Evolutionary conservation across 306 rosid species (phyloP).

Genomic region (Pyrus bretschneideri): DNA sequence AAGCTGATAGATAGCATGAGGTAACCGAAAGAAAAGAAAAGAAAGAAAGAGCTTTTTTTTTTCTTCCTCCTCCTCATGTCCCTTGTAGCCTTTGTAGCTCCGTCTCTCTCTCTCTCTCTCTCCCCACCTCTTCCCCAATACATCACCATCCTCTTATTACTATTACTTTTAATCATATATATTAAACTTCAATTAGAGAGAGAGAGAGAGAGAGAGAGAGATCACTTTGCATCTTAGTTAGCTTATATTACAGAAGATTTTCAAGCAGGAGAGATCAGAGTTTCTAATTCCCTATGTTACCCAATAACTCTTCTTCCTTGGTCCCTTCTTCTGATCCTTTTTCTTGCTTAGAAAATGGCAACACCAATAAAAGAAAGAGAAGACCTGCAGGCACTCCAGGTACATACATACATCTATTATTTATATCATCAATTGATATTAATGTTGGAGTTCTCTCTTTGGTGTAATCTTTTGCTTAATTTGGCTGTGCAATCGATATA

Average conservation of each 20-base stretch:
- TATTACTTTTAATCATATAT: not conserved
- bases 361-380: constrained; percentile 67
- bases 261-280: not conserved
- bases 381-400: constrained; percentile 99
- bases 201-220: not conserved
- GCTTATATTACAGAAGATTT: not conserved
- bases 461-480: not conserved
- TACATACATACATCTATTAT: constrained; percentile 1
- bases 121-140: not conserved
- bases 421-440: not conserved
- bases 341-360: constrained; percentile 58
- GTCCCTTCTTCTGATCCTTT: constrained; percentile 70
- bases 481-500: not conserved
- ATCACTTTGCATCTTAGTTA: not conserved
- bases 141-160: not conserved
- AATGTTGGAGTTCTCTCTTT: not conserved
- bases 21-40: constrained; percentile 43
- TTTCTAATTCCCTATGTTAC: constrained; percentile 38
- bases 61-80: not conserved
- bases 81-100: constrained; percentile 15
- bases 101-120: not conserved
- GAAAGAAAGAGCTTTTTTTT: constrained; percentile 20
- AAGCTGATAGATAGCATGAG: constrained; percentile 20
- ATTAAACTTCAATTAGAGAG: not conserved
- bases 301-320: constrained; percentile 53